Evolutionary conservation across 202 grass and related monocot species (phyloP), one percentile per base, ranked within the genome.

Genomic region (Thinopyrum obtusiflorum): DNA sequence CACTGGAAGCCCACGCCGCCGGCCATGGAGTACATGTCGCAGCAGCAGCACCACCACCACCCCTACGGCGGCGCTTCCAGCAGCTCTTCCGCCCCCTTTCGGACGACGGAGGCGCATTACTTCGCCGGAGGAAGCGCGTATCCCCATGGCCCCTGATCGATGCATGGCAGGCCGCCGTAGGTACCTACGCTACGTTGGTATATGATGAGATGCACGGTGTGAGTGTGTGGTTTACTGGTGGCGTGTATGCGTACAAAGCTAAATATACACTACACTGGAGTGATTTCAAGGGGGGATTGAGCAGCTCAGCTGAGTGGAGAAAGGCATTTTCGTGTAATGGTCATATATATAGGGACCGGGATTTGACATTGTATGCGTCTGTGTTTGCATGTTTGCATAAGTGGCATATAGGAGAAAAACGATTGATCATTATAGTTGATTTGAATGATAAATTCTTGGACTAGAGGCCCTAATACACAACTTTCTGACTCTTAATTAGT

Each of bases 1-100:
- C 95, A 97, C 65, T 97, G 95, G 95, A 94, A 97, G 84, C 92
- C 92, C 35, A 84, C 76, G 80, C 85, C 77, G 70, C 39, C 83
- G 39, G 24, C 87, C 5, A 71, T 76, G 68, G 85, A 90, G 66
- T 88, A 92, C 70, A 69, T 81, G 65, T 40, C 86, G 51, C 15
- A 9, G 25, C 46, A 53, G 9, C 15, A 53, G 1, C 13, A 49
- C 1, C 46, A 17, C 8, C 37, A 39, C 4, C 46, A 5, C 9
- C 35, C 57, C 20, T 68, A 59, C 53, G 79, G 79, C 36, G 69
- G 70, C 49, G 15, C 49, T 13, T 69, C 87, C 9, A 81, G 81
- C 77, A 84, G 89, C 69, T 71, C 85, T 23, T 14, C 87, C 5
- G 77, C 90, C 28, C 82, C 80, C 35, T 29, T 90, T 47, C 49